Evolutionary conservation across 2,329 filamentous ascomycete genomes (phyloP).

Genomic region (Alternaria rosae): DNA sequence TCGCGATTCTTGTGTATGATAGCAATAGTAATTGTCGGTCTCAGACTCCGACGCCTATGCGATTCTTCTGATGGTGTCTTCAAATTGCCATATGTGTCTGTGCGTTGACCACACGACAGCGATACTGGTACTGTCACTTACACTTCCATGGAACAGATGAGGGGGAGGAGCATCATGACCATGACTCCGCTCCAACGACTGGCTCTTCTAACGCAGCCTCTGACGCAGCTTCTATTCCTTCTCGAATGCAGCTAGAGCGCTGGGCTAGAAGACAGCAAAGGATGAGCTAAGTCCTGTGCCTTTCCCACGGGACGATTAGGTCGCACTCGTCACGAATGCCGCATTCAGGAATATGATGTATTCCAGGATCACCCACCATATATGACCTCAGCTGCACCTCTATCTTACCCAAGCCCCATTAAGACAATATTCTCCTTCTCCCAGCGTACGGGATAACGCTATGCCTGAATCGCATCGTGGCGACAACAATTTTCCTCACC

Average conservation of each 20-base stretch:
- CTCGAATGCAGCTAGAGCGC: not conserved
- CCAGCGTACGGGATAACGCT: not conserved
- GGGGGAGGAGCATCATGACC: not conserved
- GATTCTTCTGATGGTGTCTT: too few species aligned
- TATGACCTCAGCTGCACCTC: not conserved
- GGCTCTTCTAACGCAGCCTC: not conserved
- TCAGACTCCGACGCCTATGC: not conserved
- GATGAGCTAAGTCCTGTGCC: not conserved
- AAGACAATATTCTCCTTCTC: not conserved
- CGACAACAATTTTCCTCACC: slow-evolving; percentile 1
- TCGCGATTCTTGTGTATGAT: not conserved
- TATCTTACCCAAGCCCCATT: not conserved
- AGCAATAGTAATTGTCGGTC: not conserved
- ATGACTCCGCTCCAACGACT: not conserved
- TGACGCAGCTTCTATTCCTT: not conserved
- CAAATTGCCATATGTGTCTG: not conserved
- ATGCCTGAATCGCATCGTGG: not conserved
- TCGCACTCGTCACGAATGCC: not conserved
- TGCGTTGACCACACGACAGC: not conserved
- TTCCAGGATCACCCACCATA: not conserved
- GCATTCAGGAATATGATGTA: not conserved
- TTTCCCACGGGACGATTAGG: not conserved
- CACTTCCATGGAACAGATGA: not conserved
- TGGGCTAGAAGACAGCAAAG: not conserved
- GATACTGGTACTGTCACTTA: not conserved